Base-by-base conservation (phyloP, 768 basidiomycete species). In the Auricularia cornea region DNA sequence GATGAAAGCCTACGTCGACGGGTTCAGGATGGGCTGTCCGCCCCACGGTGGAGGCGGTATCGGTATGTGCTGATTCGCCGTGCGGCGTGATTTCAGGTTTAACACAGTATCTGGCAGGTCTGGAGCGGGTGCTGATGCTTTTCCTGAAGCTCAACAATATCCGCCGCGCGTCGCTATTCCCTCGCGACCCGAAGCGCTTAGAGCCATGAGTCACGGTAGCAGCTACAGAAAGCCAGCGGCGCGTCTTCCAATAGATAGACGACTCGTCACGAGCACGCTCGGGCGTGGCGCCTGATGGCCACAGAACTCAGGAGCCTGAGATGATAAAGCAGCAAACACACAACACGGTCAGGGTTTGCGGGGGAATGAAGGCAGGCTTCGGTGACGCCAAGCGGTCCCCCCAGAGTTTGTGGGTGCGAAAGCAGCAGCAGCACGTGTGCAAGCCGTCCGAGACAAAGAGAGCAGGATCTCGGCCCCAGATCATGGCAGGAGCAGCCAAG, bases 11-110 rank as follows among this genome's bases (percentile, higher is more conserved):
- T 99, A 99, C 75, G 73, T 98, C 54, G 93, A 98, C 72, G 94
- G 88, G 20, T 99, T 99, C 86, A 86, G 87, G 66, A 83, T 97
- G 73, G 97, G 95, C 28, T 96, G 94, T 68, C 84, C 94, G 1
- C 95, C 97, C 18, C 97, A 99, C 75, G 97, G 93, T 59, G 97
- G 96, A 68, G 96, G 94, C 66, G 96, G 96, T 65, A 94, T 98
- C 68, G 95, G 79, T 80, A 63, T 64, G 78, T 71, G 26, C 48
- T 29, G 28, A 60, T 20, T 28, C 56, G 38, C 33, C 38, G 30
- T 35, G 29, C 52, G 60, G 56, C 32, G 33, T 32, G 40, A 41
- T 57, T 29, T 57, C 28, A 20, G 26, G 30, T 26, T 57, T 10
- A 57, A 28, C 12, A n/a, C 20, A 35, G 14, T 11, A 35, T 52